These are phyloP conservation scores for Emericellopsis terricola DNA, from an alignment of 495 filamentous ascomycete genomes.

Conservation along the genomic window DNA sequence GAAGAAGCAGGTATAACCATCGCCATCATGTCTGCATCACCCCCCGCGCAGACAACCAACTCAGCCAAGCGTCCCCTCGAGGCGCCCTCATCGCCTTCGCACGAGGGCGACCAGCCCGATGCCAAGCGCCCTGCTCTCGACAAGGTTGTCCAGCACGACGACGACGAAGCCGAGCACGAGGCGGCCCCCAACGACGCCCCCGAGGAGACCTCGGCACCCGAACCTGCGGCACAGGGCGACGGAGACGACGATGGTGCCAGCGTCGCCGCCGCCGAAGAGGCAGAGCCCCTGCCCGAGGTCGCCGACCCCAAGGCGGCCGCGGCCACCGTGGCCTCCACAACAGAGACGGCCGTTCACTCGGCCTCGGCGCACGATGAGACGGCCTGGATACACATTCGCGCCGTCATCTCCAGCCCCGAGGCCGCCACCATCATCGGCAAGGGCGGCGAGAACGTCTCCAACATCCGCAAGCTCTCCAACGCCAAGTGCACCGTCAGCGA, in stretches of 20 bases:
- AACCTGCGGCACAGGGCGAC: conserved; percentile 9
- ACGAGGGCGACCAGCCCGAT: conserved; percentile 79
- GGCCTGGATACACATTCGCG: conserved; percentile 88
- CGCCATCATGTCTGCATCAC: conserved; percentile 34
- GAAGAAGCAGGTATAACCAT: conserved; percentile 6
- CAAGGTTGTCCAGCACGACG: conserved; percentile 53
- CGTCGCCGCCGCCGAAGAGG: conserved; percentile 38
- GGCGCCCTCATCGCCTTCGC: conserved; percentile 87
- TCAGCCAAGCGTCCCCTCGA: conserved; percentile 85
- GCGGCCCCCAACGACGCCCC: conserved; percentile 19
- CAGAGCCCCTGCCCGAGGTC: conserved; percentile 60
- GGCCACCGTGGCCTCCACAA: conserved; percentile 29
- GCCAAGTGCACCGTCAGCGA: conserved; percentile 98
- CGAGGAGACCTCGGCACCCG: conserved; percentile 10
- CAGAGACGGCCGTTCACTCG: conserved; percentile 18
- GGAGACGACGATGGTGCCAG: conserved; percentile 25
- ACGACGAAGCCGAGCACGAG: conserved; percentile 16
- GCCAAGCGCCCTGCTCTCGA: conserved; percentile 93
- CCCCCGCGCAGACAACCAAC: conserved; percentile 27
- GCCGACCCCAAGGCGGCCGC: conserved; percentile 17
- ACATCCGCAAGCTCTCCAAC: conserved; percentile 73
- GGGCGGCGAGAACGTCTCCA: conserved; percentile 82
- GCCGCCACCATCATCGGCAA: conserved; percentile 88
- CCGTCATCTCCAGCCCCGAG: conserved; percentile 90
- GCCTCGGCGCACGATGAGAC: conserved; percentile 56